Evolutionary conservation across 2,329 filamentous ascomycete genomes (phyloP).

Genomic region (Ascochyta koolunga): DNA sequence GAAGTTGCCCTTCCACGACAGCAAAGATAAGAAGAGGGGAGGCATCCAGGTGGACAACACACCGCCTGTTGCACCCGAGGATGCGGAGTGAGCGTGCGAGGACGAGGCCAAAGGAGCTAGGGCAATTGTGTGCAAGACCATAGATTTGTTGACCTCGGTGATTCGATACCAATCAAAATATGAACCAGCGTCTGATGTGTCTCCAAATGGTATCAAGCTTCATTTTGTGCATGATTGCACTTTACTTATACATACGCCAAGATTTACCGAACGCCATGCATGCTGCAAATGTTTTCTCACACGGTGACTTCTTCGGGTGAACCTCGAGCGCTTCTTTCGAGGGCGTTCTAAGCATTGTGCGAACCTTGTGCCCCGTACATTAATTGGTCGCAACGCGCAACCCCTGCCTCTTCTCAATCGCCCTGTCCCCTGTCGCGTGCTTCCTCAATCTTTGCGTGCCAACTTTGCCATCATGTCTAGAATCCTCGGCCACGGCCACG

Average conservation of each 20-base stretch:
- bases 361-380: conserved; percentile 24
- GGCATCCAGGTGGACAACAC: conserved; percentile 87
- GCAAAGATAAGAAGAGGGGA: conserved; percentile 81
- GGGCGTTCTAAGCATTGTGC: conserved; percentile 19
- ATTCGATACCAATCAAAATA: conserved; percentile 7
- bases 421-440: conserved; percentile 7
- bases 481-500: conserved; percentile 50
- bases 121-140: conserved; percentile 2
- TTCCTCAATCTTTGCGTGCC: conserved; percentile 4
- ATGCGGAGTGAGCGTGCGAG: conserved; percentile 67
- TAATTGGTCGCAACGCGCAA: not conserved
- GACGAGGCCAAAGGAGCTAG: not conserved
- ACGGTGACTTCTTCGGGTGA: conserved; percentile 14
- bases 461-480: conserved; percentile 12
- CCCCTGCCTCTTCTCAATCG: conserved; percentile 5
- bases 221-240: conserved; percentile 27
- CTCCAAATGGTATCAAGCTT: conserved; percentile 35
- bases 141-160: conserved; percentile 5
- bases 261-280: conserved; percentile 29
- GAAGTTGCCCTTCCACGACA: conserved; percentile 82
- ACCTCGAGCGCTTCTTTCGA: conserved; percentile 30
- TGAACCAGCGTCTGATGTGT: not conserved
- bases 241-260: conserved; percentile 24
- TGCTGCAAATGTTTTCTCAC: conserved; percentile 18
- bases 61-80: conserved; percentile 73